Base-by-base conservation (phyloP, 306 rosid species). In the Notholithocarpus densiflorus region DNA sequence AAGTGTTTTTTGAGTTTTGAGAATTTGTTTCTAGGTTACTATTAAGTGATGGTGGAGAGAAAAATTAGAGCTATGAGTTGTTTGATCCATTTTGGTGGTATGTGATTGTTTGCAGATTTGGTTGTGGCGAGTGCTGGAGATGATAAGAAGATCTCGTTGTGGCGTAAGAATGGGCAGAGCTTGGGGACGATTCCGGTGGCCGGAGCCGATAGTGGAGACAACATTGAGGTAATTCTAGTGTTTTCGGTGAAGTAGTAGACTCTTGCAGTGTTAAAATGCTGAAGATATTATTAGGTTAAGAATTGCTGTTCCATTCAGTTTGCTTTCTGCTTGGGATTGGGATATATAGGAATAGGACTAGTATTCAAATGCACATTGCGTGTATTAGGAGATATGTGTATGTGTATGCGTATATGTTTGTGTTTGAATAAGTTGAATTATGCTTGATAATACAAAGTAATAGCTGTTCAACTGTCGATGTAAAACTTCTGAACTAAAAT, bases 111-210 rank as follows among this genome's bases (percentile, higher is more conserved):
- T 48, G 61, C 85, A 96, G 99, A 96, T 89, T 87, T 96, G 88
- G 97, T 93, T 80, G 94, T 91, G 89, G 99, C 96, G 52, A 91
- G 99, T 87, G 98, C 96, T 62, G 99, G 98, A 68, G 99, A 96
- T 64, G 99, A 96, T 73, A 91, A 88, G 91, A 91, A 86, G 97
- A 93, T 96, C 74, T 96, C 98, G 0, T 65, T 96, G 81, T 91
- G 97, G 96, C 87, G 87, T 55, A 93, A 87, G 90, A 96, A 88
- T 83, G 99, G 99, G 81, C 91, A 91, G 57, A 89, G 90, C 88
- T 88, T 96, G 97, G 98, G 99, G 69, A 96, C 98, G 81, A 91
- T 96, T 83, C 99, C 99, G 2, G 79, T 93, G 57, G 82, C 92
- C 29, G 98, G 98, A 7, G 71, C 82, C 76, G 98, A 96, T 15